Percentiles rank a stretch among this genome's conserved stretches.
phyloP scores from a whole-genome alignment of 345 rosid species.

The Salix suchowensis region DNA sequence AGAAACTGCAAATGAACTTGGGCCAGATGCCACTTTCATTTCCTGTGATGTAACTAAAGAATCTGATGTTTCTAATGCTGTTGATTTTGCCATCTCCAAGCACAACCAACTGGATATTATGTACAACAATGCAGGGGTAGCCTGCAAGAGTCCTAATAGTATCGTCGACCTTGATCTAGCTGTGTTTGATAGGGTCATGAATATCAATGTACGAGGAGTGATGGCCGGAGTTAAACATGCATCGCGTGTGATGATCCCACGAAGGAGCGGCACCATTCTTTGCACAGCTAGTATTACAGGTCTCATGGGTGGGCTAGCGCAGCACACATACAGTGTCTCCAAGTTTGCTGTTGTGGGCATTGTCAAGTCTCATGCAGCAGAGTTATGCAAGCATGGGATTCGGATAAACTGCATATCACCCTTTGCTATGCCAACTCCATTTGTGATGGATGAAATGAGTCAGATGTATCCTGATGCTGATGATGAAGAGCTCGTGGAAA shows the following conservation, averaged over 20 bases:
- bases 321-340: slow-evolving; percentile 60
- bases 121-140: slow-evolving; percentile 81
- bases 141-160: slow-evolving; percentile 57
- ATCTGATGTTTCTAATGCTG: slow-evolving; percentile 58
- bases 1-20: slow-evolving; percentile 53
- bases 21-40: slow-evolving; percentile 49
- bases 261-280: slow-evolving; percentile 51
- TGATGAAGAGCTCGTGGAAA: slow-evolving; percentile 25
- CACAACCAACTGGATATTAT: slow-evolving; percentile 58
- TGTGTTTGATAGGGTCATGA: slow-evolving; percentile 56
- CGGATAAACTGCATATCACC: slow-evolving; percentile 82
- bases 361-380: slow-evolving; percentile 63
- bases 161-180: slow-evolving; percentile 64
- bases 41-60: slow-evolving; percentile 72
- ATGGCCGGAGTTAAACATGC: slow-evolving; percentile 74
- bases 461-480: slow-evolving; percentile 36
- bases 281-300: slow-evolving; percentile 76
- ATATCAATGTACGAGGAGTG: slow-evolving; percentile 67
- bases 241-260: slow-evolving; percentile 75
- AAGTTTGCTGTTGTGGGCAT: slow-evolving; percentile 56
- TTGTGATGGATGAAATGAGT: slow-evolving; percentile 57
- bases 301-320: slow-evolving; percentile 61
- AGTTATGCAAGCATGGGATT: slow-evolving; percentile 57
- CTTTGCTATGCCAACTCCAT: slow-evolving; percentile 59
- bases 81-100: slow-evolving; percentile 52